phyloP scores from a whole-genome alignment of 2,329 filamentous ascomycete species.

The Fusarium miscanthi region DNA sequence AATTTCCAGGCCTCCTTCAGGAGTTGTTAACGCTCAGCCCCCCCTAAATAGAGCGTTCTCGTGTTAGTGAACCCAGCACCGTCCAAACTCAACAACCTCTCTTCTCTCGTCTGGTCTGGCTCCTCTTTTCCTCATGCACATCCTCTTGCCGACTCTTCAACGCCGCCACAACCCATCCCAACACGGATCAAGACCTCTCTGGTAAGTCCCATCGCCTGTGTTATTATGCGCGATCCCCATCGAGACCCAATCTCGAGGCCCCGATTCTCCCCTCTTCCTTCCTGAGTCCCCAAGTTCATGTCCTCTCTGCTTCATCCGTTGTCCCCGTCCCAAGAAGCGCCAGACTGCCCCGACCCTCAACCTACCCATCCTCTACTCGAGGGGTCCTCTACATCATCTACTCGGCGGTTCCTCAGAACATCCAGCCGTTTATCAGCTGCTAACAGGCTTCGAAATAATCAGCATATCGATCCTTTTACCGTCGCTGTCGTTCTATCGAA shows the following conservation, averaged over 20 bases:
- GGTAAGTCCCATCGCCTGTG: constrained; percentile 53
- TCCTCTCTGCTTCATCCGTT: constrained; percentile 42
- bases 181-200: constrained; percentile 48
- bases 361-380: constrained; percentile 24
- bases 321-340: constrained; percentile 41
- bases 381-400: constrained; percentile 23
- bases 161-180: constrained; percentile 50
- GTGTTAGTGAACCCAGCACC: constrained; percentile 45
- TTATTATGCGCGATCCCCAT: constrained; percentile 52
- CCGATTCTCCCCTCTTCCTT: constrained; percentile 40
- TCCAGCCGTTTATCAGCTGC: constrained; percentile 28
- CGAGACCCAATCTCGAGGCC: constrained; percentile 43
- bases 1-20: constrained; percentile 15
- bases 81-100: constrained; percentile 56
- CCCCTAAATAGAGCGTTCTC: constrained; percentile 25
- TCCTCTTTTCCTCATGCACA: constrained; percentile 60
- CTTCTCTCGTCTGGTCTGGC: constrained; percentile 43
- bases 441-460: constrained; percentile 33
- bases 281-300: constrained; percentile 35
- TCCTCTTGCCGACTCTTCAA: constrained; percentile 50
- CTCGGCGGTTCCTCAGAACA: constrained; percentile 3
- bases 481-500: constrained; percentile 36
- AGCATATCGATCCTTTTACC: constrained; percentile 15
- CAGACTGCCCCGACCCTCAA: constrained; percentile 35
- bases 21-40: constrained; percentile 17